Evolutionary conservation across 192 early-diverging fungal genomes (phyloP), one percentile per base, ranked within the genome.

Genomic region (Umbelopsis sp.): DNA sequence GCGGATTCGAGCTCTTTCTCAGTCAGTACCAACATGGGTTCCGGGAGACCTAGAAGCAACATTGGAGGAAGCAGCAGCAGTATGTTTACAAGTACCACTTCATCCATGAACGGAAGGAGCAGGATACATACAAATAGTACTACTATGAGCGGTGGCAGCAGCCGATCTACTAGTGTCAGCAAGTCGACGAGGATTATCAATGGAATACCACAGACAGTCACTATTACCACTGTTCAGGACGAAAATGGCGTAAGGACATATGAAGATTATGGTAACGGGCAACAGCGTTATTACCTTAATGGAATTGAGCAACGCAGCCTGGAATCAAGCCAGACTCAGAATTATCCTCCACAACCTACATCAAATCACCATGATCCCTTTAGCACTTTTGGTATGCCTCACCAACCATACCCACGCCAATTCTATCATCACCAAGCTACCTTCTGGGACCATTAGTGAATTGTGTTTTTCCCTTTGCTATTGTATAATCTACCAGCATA

Each of bases 201-300:
- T 50, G 71, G 71, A 0, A 47, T 44, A 29, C 32, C 62, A 29
- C 45, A 72, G 21, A 72, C 59, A 16, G 36, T 72, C 12, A 72
- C 62, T n/a, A 21, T 72, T 3, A 72, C 71, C 6, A 66, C 51
- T 17, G 66, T 72, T 20, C 41, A 31, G 41, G 71, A 72, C 31
- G 45, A 72, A 38, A 29, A 72, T 10, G 71, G 71, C 1, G 34
- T 43, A 34, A 6, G 22, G 4, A 34, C 59, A 0, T 45, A 21
- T 59, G 71, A 72, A 65, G 71, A 72, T 36, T 72, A 72, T 47
- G 71, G 71, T 7, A 59, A 72, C 34, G 71, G 71, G 17, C 54
- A 49, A 49, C 53, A 49, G 25, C 71, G 71, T 22, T 54, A 65
- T 7, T 10, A 50, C 1, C 38, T 72, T 9, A 72, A 72, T 65